Evolutionary conservation across 768 basidiomycete genomes (phyloP), one percentile per base, ranked within the genome.

Genomic region (Tulasnella sp.): DNA sequence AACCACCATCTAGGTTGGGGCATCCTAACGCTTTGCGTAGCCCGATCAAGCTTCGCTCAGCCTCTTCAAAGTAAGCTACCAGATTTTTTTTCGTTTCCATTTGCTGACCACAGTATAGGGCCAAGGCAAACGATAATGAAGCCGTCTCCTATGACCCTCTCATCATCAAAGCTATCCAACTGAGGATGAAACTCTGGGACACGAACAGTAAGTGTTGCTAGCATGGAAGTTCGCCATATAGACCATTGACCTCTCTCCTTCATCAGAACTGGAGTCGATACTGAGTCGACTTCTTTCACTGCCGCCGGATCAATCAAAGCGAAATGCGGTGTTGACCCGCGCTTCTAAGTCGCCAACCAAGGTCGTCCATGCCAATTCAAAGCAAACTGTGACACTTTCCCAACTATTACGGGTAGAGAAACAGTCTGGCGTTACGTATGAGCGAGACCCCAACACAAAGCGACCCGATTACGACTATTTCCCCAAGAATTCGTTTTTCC

Each of bases 381-480:
- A 37, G 21, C 31, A 21, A n/a, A 21, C 62, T 21, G 60, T 66
- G 35, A 65, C 70, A 5, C 69, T 75, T 23, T 72, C 71, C 0
- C 65, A 69, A 25, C 70, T 75, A 11, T 71, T 76, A 29, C 81
- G 88, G 63, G 83, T 84, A 17, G 96, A 98, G 67, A 82, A 82
- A 60, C 69, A 87, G 39, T 81, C 89, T 61, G 96, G 96, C 43
- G 75, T 75, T 2, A 85, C 82, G 1, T 83, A 80, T 15, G 96
- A 99, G 72, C 86, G 94, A 43, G 96, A 99, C 70, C 84, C 89
- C 1, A 82, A 79, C 17, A 86, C 92, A 61, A 87, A 80, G 61
- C 81, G 92, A 49, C 83, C 85, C 61, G 91, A 93, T 68, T 89
- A 81, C 65, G 79, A 77, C 57, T 99, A 98, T 68, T 98, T 98